Base-by-base conservation (phyloP, 495 filamentous ascomycete genomes). In the Parachaetomium inaequale region DNA sequence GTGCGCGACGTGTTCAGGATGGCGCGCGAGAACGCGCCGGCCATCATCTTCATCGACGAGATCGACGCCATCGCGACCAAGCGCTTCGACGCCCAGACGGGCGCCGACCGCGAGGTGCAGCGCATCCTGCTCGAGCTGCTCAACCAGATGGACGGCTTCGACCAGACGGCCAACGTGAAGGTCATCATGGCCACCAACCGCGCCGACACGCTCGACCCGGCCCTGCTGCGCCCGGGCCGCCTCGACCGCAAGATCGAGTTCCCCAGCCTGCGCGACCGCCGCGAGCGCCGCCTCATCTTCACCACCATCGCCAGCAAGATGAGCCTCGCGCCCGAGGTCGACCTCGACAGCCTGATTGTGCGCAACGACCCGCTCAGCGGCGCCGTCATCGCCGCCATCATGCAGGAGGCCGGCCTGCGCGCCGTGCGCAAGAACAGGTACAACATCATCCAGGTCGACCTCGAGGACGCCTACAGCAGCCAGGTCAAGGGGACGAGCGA, bases 101-200 rank as follows among this genome's bases (percentile, higher is more conserved):
- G 94, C 69, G 94, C 95, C 47, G 94, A 98, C 71, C 86, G 94
- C 73, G 94, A 98, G 77, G 94, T 98, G 26, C 94, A 98, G 80
- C 92, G 94, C 80, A 98, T 98, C 69, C 78, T 98, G 60, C 85
- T 98, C 58, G 94, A 98, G 74, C 81, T 98, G 62, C 86, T 98
- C 61, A 98, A 98, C 78, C 94, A 98, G 77, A 98, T 98, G 94
- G 94, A 98, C 76, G 94, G 94, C 63, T 98, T 98, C 78, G 94
- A 98, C 74, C 94, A 98, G 74, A 93, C 92, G 2, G 89, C 91
- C 76, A 98, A 98, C 72, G 95, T 98, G 74, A 98, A 98, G 78
- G 94, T 98, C 70, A 98, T 98, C 79, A 98, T 98, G 94, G 94
- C 94, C 59, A 98, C 94, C 64, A 98, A 98, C 79, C 87, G 94